A percentile compares a stretch with the other conserved stretches of the same genome.
These are phyloP conservation scores for Tremella yokohamensis DNA, from an alignment of 768 basidiomycete species.

Conservation along the genomic window DNA sequence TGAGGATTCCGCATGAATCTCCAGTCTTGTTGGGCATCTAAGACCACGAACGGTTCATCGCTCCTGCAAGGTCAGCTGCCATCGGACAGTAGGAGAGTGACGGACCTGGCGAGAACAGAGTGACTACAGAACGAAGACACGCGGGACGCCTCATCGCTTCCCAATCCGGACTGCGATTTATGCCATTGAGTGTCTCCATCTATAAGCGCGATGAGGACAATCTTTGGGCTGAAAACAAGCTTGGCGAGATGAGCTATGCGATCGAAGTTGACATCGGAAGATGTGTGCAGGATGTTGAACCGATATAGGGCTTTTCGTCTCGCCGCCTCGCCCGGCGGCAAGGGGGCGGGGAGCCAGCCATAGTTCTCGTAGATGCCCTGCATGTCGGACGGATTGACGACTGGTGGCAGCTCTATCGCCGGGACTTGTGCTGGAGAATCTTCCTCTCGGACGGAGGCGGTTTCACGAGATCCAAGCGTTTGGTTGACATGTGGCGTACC, in stretches of 20 bases:
- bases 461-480: not conserved
- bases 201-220: conserved; percentile 75
- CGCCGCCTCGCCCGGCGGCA: conserved; percentile 78
- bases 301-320: conserved; percentile 80
- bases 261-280: conserved; percentile 84
- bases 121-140: conserved; percentile 77
- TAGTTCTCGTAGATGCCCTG: conserved; percentile 34
- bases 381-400: conserved; percentile 26
- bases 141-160: conserved; percentile 56
- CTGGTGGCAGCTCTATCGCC: not conserved
- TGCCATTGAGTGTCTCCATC: conserved; percentile 85
- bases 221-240: conserved; percentile 84
- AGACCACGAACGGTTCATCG: conserved; percentile 80
- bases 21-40: conserved; percentile 80
- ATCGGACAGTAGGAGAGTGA: conserved; percentile 6
- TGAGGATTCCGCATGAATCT: conserved; percentile 78
- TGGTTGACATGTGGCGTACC: conserved; percentile 1
- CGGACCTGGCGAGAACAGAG: conserved; percentile 71
- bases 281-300: conserved; percentile 85
- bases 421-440: not conserved
- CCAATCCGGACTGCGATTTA: conserved; percentile 71
- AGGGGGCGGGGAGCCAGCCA: conserved; percentile 65
- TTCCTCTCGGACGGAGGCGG: not conserved
- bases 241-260: conserved; percentile 89
- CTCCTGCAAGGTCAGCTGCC: conserved; percentile 23